phyloP scores from a whole-genome alignment of 441 rosid species.

The Hura crepitans region DNA sequence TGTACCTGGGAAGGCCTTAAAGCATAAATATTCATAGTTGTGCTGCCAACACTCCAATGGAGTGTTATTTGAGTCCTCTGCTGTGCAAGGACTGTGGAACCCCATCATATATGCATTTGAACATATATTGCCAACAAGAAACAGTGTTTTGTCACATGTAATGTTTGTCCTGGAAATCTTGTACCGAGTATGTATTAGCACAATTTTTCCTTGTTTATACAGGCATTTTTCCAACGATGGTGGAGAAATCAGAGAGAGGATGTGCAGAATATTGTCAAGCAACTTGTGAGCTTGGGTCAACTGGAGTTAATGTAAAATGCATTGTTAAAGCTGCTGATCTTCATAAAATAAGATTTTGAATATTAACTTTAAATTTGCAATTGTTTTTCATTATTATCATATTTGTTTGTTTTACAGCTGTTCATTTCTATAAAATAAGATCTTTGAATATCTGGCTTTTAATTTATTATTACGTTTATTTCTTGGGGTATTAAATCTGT shows the following conservation, averaged over 20 bases:
- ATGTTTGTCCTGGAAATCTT: not conserved
- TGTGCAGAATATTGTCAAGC: slow-evolving; percentile 54
- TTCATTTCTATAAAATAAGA: too few species aligned
- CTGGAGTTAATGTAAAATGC: slow-evolving; percentile 84
- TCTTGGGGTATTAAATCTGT: not conserved
- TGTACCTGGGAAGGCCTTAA: not conserved
- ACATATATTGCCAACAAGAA: not conserved
- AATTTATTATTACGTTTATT: too few species aligned
- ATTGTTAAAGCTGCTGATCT: not conserved
- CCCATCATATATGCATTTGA: not conserved
- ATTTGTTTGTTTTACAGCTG: not conserved
- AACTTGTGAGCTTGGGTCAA: slow-evolving; percentile 75
- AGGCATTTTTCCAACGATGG: slow-evolving; percentile 99
- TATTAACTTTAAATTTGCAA: not conserved
- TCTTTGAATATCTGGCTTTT: too few species aligned
- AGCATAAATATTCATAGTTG: not conserved
- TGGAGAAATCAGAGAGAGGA: slow-evolving; percentile 85
- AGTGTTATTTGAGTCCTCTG: not conserved
- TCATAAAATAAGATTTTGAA: not conserved
- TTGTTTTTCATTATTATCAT: not conserved
- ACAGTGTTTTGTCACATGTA: not conserved
- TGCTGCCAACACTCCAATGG: not conserved
- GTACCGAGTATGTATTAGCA: not conserved
- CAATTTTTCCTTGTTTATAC: slow-evolving; percentile 21
- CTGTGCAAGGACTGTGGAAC: not conserved